A percentile compares a stretch with the other conserved stretches of the same genome.
Conservation (phyloP, 202 grass and related monocot species). For the Zizania palustris region DNA sequence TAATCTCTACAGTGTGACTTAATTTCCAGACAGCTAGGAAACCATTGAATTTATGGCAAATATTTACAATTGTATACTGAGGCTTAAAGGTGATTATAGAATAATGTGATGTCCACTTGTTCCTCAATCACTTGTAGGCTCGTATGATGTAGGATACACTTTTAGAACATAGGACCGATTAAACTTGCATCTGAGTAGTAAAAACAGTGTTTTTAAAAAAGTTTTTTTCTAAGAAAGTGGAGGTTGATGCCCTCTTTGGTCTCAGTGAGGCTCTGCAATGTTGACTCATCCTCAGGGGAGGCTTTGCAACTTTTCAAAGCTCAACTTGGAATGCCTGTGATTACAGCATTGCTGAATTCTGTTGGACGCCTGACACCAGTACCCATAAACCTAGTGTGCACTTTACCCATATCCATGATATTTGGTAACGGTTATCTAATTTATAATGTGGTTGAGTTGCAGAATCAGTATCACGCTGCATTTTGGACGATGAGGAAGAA, state of each 20-base stretch:
- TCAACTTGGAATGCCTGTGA: neutral
- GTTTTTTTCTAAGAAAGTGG: neutral
- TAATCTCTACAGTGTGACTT: slow-evolving; percentile 23
- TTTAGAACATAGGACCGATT: neutral
- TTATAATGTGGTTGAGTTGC: slow-evolving; percentile 35
- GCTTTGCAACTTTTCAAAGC: neutral
- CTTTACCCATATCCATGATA: slow-evolving; percentile 14
- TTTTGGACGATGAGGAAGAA: slow-evolving; percentile 97
- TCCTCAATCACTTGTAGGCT: neutral
- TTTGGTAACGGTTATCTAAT: slow-evolving; percentile 14
- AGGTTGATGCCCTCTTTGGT: neutral
- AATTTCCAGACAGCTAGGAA: slow-evolving; percentile 11
- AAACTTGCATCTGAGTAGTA: neutral
- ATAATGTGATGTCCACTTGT: neutral
- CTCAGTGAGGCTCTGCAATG: neutral
- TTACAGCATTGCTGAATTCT: slow-evolving; percentile 14
- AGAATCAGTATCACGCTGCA: slow-evolving; percentile 76
- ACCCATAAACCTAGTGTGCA: neutral
- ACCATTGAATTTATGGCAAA: slow-evolving; percentile 9
- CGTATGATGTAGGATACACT: neutral
- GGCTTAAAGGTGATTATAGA: neutral
- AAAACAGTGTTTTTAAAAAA: neutral
- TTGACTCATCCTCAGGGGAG: too few relatives aligned
- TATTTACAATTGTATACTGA: neutral
- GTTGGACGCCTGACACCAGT: neutral